These are phyloP conservation scores for Rubus idaeus DNA, from an alignment of 306 rosid genomes.

Conservation along the genomic window DNA sequence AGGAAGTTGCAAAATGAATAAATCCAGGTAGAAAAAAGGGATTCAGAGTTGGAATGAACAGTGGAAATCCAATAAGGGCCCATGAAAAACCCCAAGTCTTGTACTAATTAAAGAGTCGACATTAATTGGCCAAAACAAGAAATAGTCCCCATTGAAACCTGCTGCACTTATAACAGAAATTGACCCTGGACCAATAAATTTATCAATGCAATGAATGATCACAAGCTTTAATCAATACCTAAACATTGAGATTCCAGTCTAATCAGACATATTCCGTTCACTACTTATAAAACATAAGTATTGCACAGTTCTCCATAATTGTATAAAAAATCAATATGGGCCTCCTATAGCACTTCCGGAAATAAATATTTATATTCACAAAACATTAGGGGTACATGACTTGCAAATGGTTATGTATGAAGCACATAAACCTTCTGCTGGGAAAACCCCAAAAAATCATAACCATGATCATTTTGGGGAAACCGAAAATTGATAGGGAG, in stretches of 20 bases:
- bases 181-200: constrained; percentile 4
- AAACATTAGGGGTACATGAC: neutral
- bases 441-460: neutral
- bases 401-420: neutral
- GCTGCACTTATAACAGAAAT: constrained; percentile 8
- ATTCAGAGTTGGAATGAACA: constrained; percentile 25
- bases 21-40: constrained; percentile 2
- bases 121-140: neutral
- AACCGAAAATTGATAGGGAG: neutral
- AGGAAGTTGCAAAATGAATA: neutral
- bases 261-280: constrained; percentile 21
- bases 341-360: neutral
- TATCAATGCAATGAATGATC: constrained; percentile 19
- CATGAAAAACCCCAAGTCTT: constrained; percentile 1
- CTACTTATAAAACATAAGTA: neutral
- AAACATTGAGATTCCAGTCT: constrained; percentile 19
- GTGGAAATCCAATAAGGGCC: constrained; percentile 13
- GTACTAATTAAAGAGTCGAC: neutral
- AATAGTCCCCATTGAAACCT: constrained; percentile 11
- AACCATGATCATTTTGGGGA: too few species aligned
- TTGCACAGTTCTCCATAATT: constrained; percentile 1
- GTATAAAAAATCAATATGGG: neutral
- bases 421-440: neutral
- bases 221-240: constrained; percentile 20
- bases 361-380: neutral